Evolutionary conservation across 139 green algal species (phyloP), one percentile per base, ranked within the genome.

Genomic region (Chlamydomonas asymmetrica): DNA sequence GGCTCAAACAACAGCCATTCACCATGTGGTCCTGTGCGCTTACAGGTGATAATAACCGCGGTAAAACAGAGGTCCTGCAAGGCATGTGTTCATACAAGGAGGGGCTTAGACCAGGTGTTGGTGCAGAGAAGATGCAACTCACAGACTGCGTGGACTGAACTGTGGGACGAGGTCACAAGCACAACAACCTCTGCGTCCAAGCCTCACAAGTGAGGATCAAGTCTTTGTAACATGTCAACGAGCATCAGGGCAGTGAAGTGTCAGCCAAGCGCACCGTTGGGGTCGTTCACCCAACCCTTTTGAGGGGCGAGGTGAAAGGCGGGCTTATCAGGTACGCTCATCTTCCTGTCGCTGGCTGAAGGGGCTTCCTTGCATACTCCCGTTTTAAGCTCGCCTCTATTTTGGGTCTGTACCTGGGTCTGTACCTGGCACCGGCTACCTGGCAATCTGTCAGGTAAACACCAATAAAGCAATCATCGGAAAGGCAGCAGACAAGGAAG

Each of bases 271-370:
- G 72, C 85, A 20, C n/a, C n/a, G n/a, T 91, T 91, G 1, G 85
- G 85, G 62, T 91, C 85, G 76, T 91, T 91, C 31, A 91, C 40
- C 85, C 84, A 90, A 16, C 78, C 78, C 1, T 52, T 40, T 31
- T 59, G 45, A 16, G 85, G 80, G 32, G 75, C 80, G 16, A 90
- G 23, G 41, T 90, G 85, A 64, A 67, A 90, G 5, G 54, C 38
- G 1, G 85, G 85, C n/a, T n/a, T n/a, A n/a, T n/a, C n/a, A n/a
- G n/a, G n/a, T n/a, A n/a, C n/a, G n/a, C n/a, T n/a, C n/a, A n/a
- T n/a, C n/a, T n/a, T n/a, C n/a, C n/a, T n/a, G n/a, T n/a, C n/a
- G n/a, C n/a, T n/a, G n/a, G n/a, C n/a, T n/a, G n/a, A n/a, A n/a
- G n/a, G n/a, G n/a, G n/a, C n/a, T n/a, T n/a, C n/a, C n/a, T n/a